phyloP scores from a whole-genome alignment of 495 filamentous ascomycete genomes.

The Penicillium subrubescens region DNA sequence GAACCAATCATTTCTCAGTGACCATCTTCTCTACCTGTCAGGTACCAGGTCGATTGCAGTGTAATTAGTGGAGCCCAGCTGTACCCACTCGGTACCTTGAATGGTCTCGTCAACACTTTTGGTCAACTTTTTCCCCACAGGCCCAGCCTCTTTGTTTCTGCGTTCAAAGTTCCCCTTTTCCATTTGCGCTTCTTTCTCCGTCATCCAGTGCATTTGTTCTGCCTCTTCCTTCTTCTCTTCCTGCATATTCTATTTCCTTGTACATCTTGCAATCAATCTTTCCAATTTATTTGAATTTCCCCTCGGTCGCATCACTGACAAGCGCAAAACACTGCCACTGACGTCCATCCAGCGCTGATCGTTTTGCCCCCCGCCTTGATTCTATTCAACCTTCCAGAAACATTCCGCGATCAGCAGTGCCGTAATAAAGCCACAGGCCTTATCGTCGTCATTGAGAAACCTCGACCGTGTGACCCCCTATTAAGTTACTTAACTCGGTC shows the following conservation, averaged over 20 bases:
- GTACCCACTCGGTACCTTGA: not conserved
- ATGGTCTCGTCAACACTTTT: not conserved
- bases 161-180: constrained; percentile 11
- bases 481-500: not conserved
- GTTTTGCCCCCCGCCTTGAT: constrained; percentile 13
- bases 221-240: not conserved
- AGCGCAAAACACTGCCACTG: not conserved
- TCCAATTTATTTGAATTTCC: not conserved
- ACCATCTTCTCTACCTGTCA: not conserved
- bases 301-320: constrained; percentile 3
- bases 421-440: not conserved
- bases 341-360: constrained; percentile 13
- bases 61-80: not conserved
- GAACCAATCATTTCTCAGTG: not conserved
- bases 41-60: constrained; percentile 14
- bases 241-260: not conserved
- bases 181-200: not conserved
- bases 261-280: not conserved
- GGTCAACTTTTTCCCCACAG: constrained; percentile 18
- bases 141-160: constrained; percentile 31
- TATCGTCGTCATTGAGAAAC: constrained; percentile 1
- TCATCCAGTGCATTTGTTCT: not conserved
- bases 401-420: constrained; percentile 21
- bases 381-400: constrained; percentile 26
- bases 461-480: not conserved